phyloP scores from a whole-genome alignment of 2,329 filamentous ascomycete genomes.

The Chalaropsis thielavioides region DNA sequence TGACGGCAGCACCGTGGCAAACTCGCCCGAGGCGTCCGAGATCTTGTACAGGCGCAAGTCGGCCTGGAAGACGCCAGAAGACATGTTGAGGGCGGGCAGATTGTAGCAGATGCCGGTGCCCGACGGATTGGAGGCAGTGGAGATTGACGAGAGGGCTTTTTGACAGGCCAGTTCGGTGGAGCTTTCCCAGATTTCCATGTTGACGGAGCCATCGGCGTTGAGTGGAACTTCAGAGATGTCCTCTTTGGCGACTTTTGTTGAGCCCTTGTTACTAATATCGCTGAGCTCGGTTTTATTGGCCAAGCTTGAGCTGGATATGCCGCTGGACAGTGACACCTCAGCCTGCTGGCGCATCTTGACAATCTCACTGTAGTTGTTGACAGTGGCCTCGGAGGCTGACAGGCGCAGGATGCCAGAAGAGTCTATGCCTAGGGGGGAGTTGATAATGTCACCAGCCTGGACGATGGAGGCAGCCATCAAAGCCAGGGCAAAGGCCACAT shows the following conservation, averaged over 20 bases:
- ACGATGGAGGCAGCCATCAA: constrained; percentile 16
- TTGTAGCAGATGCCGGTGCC: constrained; percentile 77
- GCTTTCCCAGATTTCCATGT: constrained; percentile 42
- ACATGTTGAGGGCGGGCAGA: constrained; percentile 52
- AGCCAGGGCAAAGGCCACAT: constrained; percentile 16
- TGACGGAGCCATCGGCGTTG: constrained; percentile 32
- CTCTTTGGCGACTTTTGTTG: not conserved
- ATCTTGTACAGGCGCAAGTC: constrained; percentile 63
- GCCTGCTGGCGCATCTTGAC: constrained; percentile 10
- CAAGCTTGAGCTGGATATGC: not conserved
- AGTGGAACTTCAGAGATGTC: constrained; percentile 23
- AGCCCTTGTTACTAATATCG: constrained; percentile 7
- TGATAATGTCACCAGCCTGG: constrained; percentile 7
- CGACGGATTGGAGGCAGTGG: constrained; percentile 52
- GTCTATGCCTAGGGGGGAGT: constrained; percentile 6
- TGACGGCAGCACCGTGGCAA: constrained; percentile 35
- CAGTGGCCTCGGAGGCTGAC: constrained; percentile 15
- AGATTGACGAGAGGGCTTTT: constrained; percentile 38
- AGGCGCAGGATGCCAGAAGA: constrained; percentile 13
- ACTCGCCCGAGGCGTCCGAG: constrained; percentile 40
- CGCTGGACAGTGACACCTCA: not conserved
- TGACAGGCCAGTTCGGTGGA: constrained; percentile 45
- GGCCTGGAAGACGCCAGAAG: constrained; percentile 57
- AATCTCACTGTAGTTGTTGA: constrained; percentile 16
- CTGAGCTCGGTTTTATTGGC: not conserved